Base-by-base conservation (phyloP, 129 eudicot species). In the Deinandra increscens region DNA sequence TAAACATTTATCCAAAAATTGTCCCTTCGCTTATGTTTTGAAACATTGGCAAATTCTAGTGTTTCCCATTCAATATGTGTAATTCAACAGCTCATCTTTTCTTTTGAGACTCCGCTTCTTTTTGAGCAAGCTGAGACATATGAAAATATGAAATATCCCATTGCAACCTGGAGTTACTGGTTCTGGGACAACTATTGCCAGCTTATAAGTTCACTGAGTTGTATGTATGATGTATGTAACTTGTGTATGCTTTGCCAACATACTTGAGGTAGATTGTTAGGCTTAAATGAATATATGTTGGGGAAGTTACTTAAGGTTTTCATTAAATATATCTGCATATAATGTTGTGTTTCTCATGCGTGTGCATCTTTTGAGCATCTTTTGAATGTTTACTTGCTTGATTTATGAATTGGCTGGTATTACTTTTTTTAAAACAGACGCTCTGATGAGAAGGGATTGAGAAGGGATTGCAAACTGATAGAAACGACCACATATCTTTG, bases 181-280 rank as follows among this genome's bases (percentile, higher is more conserved):
- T 38, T 36, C 10, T 6, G 53, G 36, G 60, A 61, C 77, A 46
- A 48, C 51, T 61, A 38, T 72, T 49, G 41, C 49, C 9, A 48
- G 62, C 20, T 33, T 60, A 72, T 20, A 46, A 72, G 70, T 6
- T 61, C 61, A 33, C 59, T 18, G 29, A 14, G 76, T 33, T 72
- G 46, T 19, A 46, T 72, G 49, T 44, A 36, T 43, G 56, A 18
- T 26, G 31, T 26, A 26, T 26, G 31, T 26, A 26, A 45, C 64
- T 60, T 19, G 60, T 8, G n/a, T 34, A 73, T 63, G 69, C 63
- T 22, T 72, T 55, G 66, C 29, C 36, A 46, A n/a, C 12, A 36
- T 60, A 34, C 19, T 17, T 44, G 22, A 50, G 34, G 22, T n/a
- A 62, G 37, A 62, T 73, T 36, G 33, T 37, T 23, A 34, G n/a